Evolutionary conservation across 495 filamentous ascomycete species (phyloP).

Genomic region (Lophium mytilinum): DNA sequence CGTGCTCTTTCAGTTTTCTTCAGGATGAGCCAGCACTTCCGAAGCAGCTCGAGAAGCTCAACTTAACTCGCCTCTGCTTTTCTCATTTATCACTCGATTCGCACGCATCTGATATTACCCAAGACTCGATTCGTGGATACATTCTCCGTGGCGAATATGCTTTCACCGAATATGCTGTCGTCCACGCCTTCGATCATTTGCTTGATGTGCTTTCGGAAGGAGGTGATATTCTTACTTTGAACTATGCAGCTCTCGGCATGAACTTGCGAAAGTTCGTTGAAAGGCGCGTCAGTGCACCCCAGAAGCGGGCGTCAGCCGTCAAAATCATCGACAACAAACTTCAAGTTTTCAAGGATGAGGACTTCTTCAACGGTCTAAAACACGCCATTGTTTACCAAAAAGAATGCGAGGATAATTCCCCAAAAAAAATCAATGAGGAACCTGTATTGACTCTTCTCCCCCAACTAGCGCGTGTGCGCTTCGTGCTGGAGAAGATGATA

Average conservation of each 20-base stretch:
- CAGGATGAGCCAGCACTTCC: not conserved
- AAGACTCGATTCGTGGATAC: not conserved
- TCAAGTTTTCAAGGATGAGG: not conserved
- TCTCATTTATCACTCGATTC: not conserved
- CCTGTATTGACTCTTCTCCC: not conserved
- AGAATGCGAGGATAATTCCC: too few relatives aligned
- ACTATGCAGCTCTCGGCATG: not conserved
- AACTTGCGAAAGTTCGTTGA: not conserved
- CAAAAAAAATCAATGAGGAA: too few relatives aligned
- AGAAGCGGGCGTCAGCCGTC: not conserved
- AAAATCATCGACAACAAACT: not conserved
- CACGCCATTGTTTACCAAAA: not conserved
- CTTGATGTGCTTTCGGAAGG: not conserved
- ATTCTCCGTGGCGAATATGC: not conserved
- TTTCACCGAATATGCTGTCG: conserved; percentile 3
- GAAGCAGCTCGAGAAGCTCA: not conserved
- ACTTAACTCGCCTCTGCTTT: conserved; percentile 4
- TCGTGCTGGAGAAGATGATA: not conserved
- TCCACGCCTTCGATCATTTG: not conserved
- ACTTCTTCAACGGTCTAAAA: not conserved
- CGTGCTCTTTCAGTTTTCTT: too few relatives aligned
- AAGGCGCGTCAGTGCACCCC: not conserved
- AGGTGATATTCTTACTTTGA: not conserved
- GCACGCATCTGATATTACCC: not conserved
- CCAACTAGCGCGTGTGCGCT: not conserved